Evolutionary conservation across 2,329 filamentous ascomycete genomes (phyloP).

Genomic region (Colletotrichum sp.): DNA sequence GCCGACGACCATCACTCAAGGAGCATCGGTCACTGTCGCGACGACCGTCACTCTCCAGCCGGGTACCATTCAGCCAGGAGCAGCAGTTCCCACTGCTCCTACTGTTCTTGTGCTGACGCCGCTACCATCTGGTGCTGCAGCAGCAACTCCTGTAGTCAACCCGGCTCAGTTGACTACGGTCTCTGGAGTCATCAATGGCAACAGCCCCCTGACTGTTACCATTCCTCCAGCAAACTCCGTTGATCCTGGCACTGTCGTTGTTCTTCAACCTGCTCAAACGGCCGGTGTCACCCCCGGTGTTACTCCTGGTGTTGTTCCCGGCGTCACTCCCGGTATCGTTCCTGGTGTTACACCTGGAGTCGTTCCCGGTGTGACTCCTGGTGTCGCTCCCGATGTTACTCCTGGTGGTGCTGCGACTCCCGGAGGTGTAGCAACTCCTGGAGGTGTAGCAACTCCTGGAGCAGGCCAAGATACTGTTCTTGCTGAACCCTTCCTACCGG

Average conservation of each 20-base stretch:
- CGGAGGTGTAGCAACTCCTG: not conserved
- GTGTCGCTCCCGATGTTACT: not conserved
- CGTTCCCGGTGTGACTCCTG: not conserved
- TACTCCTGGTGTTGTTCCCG: not conserved
- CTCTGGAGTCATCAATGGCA: not conserved
- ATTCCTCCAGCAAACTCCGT: not conserved
- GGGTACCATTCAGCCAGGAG: not conserved
- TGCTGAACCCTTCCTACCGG: not conserved
- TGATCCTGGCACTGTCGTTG: not conserved
- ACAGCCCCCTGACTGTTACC: not conserved
- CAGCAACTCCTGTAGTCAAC: not conserved
- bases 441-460: not conserved
- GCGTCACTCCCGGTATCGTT: not conserved
- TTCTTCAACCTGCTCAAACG: not conserved
- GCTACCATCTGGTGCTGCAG: not conserved
- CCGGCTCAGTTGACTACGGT: constrained; percentile 4
- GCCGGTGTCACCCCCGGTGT: not conserved
- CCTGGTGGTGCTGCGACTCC: not conserved
- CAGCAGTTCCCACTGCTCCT: not conserved
- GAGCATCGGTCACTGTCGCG: not conserved
- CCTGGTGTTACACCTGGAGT: not conserved
- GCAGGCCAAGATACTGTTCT: not conserved
- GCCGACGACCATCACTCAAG: not conserved
- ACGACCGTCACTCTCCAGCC: constrained; percentile 2
- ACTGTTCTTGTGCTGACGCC: constrained; percentile 4